Base-by-base conservation (phyloP, 2,329 filamentous ascomycete genomes). In the Macrophomina pseudophaseolina region DNA sequence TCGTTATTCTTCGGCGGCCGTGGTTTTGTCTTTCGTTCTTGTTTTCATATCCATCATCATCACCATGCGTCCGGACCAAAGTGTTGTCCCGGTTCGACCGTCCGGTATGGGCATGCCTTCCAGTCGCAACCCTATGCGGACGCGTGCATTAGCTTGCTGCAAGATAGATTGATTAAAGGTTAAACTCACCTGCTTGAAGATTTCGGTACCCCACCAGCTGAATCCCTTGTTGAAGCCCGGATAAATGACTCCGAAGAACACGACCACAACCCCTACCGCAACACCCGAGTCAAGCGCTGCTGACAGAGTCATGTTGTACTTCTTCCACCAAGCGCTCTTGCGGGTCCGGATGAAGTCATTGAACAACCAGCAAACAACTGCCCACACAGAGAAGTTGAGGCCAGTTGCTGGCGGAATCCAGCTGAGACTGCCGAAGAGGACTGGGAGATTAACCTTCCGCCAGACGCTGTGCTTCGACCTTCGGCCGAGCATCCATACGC, bases 301-400 rank as follows among this genome's bases (percentile, higher is more conserved):
- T 67, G 90, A 92, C 63, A 96, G 82, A 4, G 92, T 94, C 91
- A 96, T 95, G 48, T 91, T 94, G 77, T 96, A 96, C 79, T 96
- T 95, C 56, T 88, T 88, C 93, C 93, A 96, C 93, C 93, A 97
- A 1, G 87, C 88, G 35, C 83, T 84, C 32, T 87, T 90, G 28
- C 90, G 84, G 42, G 87, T 87, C 74, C 89, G 88, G 73, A 96
- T 85, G 68, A 90, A 78, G 75, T 90, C 89, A 76, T 96, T 96
- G 84, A 97, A 97, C 51, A 92, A 71, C 77, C 90, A 96, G 80
- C 91, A 95, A 14, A 96, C 91, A 7, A 95, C 80, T 0, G 90
- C 91, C 92, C 93, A 96, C 51, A 94, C 90, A 1, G 89, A 92
- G 75, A 95, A 97, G 77, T 97, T 97, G 70, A 97, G 88, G 0